Evolutionary conservation across 371 early-diverging fungal species (phyloP).

Genomic region (Capniomyces stellatus): DNA sequence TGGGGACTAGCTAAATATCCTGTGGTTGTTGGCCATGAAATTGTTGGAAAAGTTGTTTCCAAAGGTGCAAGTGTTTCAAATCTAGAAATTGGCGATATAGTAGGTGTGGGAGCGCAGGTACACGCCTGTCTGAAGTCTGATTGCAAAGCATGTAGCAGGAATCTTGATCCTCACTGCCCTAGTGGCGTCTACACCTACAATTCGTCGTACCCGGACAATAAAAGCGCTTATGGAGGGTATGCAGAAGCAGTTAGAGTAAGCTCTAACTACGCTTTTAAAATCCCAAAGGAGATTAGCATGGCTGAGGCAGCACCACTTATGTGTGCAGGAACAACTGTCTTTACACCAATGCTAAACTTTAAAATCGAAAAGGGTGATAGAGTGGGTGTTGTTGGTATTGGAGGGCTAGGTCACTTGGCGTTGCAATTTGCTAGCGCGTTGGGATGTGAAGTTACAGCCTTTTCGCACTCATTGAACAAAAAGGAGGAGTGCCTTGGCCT

Average conservation of each 20-base stretch:
- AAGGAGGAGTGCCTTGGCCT: conserved; percentile 41
- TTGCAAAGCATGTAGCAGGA: conserved; percentile 8
- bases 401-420: conserved; percentile 43
- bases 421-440: conserved; percentile 34
- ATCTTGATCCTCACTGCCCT: conserved; percentile 24
- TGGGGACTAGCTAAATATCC: conserved; percentile 48
- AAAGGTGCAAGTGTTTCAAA: conserved; percentile 32
- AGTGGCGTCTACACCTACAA: conserved; percentile 31
- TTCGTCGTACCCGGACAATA: conserved; percentile 38
- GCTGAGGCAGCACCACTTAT: conserved; percentile 36
- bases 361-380: conserved; percentile 24
- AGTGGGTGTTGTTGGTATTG: conserved; percentile 44
- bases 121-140: conserved; percentile 15
- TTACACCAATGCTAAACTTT: conserved; percentile 27
- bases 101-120: conserved; percentile 50
- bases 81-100: conserved; percentile 48
- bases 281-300: conserved; percentile 36
- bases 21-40: conserved; percentile 63
- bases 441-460: conserved; percentile 50
- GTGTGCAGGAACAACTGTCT: conserved; percentile 41
- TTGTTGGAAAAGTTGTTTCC: conserved; percentile 41
- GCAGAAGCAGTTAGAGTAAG: conserved; percentile 44
- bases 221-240: conserved; percentile 45
- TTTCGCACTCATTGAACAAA: conserved; percentile 49
- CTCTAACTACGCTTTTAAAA: conserved; percentile 32